A percentile compares a stretch with the other conserved stretches of the same genome.
Evolutionary conservation across 805 yeast species (phyloP).

Genomic region (Nakazawaea anatomiae): DNA sequence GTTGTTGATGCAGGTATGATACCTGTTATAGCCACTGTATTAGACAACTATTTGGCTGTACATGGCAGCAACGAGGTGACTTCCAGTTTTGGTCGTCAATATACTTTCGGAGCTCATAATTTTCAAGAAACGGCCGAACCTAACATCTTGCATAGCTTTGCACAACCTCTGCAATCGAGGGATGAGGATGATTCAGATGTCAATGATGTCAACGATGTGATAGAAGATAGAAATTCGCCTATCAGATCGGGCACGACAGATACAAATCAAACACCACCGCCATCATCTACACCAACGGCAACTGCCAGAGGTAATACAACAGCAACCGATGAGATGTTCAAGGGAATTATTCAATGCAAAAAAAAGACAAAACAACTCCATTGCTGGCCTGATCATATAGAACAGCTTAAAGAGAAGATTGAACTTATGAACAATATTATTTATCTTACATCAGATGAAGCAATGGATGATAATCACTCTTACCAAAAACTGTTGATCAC

Average conservation of each 20-base stretch:
- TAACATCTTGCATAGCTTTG: neutral
- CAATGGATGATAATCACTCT: neutral
- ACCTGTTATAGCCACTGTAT: slow-evolving; percentile 84
- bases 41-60: slow-evolving; percentile 62
- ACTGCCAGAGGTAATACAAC: neutral
- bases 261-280: neutral
- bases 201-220: neutral
- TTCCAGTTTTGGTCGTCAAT: neutral
- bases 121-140: neutral
- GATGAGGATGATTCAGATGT: neutral
- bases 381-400: slow-evolving; percentile 6
- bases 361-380: neutral
- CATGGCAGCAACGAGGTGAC: neutral
- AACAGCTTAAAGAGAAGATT: slow-evolving; percentile 7
- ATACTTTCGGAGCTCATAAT: neutral
- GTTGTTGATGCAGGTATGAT: slow-evolving; percentile 90
- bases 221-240: neutral
- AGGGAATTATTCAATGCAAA: neutral
- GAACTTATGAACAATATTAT: slow-evolving; percentile 4
- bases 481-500: slow-evolving; percentile 1
- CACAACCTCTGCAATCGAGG: neutral
- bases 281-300: neutral
- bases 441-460: neutral
- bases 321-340: neutral
- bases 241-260: neutral